Conservation (phyloP, 2,329 filamentous ascomycete genomes). For the Trichoderma sp. region DNA sequence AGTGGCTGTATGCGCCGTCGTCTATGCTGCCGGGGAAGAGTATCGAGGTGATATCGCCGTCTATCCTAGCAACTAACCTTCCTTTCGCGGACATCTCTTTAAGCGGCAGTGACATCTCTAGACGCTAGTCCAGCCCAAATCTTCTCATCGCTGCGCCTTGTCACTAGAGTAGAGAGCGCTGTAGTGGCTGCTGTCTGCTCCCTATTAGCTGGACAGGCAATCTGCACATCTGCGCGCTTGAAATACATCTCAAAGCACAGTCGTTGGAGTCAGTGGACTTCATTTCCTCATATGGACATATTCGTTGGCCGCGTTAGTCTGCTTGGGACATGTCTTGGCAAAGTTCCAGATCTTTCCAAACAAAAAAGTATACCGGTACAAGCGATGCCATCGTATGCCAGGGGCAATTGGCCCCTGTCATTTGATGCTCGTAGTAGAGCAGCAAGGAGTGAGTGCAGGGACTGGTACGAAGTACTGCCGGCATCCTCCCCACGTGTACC, state of each 20-base stretch:
- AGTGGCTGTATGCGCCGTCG: not conserved
- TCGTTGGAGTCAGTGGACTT: not conserved
- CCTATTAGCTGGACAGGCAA: not conserved
- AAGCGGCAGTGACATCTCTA: not conserved
- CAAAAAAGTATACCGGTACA: constrained; percentile 1
- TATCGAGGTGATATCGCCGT: not conserved
- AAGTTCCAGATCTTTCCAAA: constrained; percentile 20
- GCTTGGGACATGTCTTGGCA: constrained; percentile 7
- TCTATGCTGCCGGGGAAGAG: constrained; percentile 6
- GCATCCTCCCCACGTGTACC: constrained; percentile 15
- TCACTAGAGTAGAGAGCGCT: not conserved
- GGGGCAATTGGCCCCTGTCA: constrained; percentile 11
- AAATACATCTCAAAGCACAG: not conserved
- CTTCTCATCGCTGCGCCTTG: not conserved
- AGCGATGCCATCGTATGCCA: constrained; percentile 4
- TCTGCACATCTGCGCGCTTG: not conserved
- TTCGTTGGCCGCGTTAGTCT: not conserved
- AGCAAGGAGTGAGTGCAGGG: constrained; percentile 2
- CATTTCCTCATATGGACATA: not conserved
- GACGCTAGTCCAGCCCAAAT: constrained; percentile 4
- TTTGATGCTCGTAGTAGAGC: constrained; percentile 1
- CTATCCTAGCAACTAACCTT: constrained; percentile 15
- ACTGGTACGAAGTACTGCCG: not conserved
- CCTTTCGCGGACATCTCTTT: constrained; percentile 18
- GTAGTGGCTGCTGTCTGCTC: not conserved